These are phyloP conservation scores for Golubevia pallescens DNA, from an alignment of 1,284 basidiomycete genomes.

Conservation along the genomic window DNA sequence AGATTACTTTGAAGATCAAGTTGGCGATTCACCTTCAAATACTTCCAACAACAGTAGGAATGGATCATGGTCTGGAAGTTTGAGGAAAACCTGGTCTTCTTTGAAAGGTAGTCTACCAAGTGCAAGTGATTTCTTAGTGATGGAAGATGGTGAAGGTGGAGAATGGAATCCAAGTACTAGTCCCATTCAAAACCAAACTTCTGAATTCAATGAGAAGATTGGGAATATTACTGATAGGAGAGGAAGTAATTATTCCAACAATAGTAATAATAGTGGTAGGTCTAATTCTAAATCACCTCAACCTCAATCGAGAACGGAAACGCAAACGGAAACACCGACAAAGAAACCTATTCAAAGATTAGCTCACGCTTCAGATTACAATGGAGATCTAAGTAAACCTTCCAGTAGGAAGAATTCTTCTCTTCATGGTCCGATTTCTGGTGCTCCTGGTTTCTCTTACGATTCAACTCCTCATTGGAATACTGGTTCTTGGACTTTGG, in stretches of 20 bases:
- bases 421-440: slow-evolving; percentile 29
- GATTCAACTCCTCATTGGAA: slow-evolving; percentile 40
- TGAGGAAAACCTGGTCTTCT: slow-evolving; percentile 38
- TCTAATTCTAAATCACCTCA: slow-evolving; percentile 33
- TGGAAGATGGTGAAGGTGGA: slow-evolving; percentile 11
- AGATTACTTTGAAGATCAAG: slow-evolving; percentile 13
- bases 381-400: not conserved
- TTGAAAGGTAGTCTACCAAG: slow-evolving; percentile 33
- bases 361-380: not conserved
- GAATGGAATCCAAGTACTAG: slow-evolving; percentile 7
- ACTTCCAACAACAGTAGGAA: not conserved
- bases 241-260: slow-evolving; percentile 4
- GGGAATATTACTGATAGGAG: not conserved
- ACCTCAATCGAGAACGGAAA: slow-evolving; percentile 18
- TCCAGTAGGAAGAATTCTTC: no score
- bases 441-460: slow-evolving; percentile 53
- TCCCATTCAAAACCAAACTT: not conserved
- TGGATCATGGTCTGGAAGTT: slow-evolving; percentile 28
- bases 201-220: not conserved
- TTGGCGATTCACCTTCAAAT: not conserved
- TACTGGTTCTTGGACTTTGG: slow-evolving; percentile 50
- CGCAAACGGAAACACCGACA: slow-evolving; percentile 2
- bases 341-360: slow-evolving; percentile 2
- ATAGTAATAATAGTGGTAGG: slow-evolving; percentile 10
- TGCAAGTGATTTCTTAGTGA: slow-evolving; percentile 36